These are phyloP conservation scores for Proliferodiscus dingleyae DNA, from an alignment of 2,329 filamentous ascomycete genomes.

Conservation along the genomic window DNA sequence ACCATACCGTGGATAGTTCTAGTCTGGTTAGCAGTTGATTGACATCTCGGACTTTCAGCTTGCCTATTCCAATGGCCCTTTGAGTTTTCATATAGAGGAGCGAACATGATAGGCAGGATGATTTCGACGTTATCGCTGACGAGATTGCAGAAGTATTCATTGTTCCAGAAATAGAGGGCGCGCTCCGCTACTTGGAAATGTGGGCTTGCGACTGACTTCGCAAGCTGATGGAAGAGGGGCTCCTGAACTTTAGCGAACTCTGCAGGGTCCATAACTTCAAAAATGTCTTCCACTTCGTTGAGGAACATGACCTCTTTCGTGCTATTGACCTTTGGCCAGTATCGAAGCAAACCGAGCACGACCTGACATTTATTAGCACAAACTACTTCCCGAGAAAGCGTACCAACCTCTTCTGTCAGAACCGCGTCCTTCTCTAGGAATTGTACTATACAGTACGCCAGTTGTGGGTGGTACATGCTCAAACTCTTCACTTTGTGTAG, in stretches of 20 bases:
- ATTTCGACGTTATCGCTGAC: constrained; percentile 99
- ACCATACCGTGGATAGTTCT: constrained; percentile 99
- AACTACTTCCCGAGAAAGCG: neutral
- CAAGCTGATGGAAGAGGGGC: constrained; percentile 92
- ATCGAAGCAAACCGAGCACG: constrained; percentile 86
- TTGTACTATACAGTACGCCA: constrained; percentile 98
- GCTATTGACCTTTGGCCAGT: constrained; percentile 99
- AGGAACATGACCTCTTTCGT: constrained; percentile 99
- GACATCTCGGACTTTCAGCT: constrained; percentile 25
- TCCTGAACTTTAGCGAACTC: constrained; percentile 99
- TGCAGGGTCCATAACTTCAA: constrained; percentile 98
- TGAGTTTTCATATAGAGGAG: constrained; percentile 95
- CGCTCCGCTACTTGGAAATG: constrained; percentile 98
- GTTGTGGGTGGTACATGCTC: constrained; percentile 99
- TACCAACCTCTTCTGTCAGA: constrained; percentile 84
- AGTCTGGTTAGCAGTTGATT: neutral
- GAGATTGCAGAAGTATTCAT: constrained; percentile 98
- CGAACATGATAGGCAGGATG: constrained; percentile 98
- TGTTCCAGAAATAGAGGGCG: constrained; percentile 99
- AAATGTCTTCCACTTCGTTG: constrained; percentile 98
- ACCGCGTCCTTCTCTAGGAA: constrained; percentile 97
- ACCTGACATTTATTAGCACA: constrained; percentile 50
- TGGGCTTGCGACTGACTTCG: constrained; percentile 95
- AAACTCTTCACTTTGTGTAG: constrained; percentile 97
- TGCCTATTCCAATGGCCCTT: constrained; percentile 99